Evolutionary conservation across 805 yeast species (phyloP).

Genomic region (Hanseniaspora hatyaiensis): DNA sequence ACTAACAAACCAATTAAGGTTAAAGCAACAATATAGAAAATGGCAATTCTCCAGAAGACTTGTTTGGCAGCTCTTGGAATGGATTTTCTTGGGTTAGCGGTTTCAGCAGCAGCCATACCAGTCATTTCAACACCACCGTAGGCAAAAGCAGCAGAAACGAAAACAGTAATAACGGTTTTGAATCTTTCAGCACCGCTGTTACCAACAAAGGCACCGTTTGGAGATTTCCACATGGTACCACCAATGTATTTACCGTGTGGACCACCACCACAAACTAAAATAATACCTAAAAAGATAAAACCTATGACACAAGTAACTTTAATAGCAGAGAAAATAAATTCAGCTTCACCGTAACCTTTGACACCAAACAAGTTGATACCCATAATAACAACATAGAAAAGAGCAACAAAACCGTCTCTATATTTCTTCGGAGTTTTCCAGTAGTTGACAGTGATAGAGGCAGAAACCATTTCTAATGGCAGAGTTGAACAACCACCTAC

Average conservation of each 20-base stretch:
- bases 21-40: slow-evolving; percentile 37
- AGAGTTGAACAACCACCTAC: slow-evolving; percentile 41
- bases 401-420: slow-evolving; percentile 39
- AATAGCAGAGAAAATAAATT: slow-evolving; percentile 38
- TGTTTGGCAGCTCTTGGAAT: slow-evolving; percentile 45
- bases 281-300: slow-evolving; percentile 43
- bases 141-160: slow-evolving; percentile 45
- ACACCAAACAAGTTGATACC: slow-evolving; percentile 44
- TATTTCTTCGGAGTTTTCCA: slow-evolving; percentile 40
- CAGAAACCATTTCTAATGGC: slow-evolving; percentile 43
- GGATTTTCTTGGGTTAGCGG: slow-evolving; percentile 36
- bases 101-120: slow-evolving; percentile 42
- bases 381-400: slow-evolving; percentile 39
- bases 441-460: slow-evolving; percentile 41
- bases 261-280: slow-evolving; percentile 40
- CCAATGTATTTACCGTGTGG: slow-evolving; percentile 42
- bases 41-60: slow-evolving; percentile 45
- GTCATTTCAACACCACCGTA: slow-evolving; percentile 44
- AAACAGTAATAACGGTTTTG: slow-evolving; percentile 43
- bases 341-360: slow-evolving; percentile 44
- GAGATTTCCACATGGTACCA: slow-evolving; percentile 38
- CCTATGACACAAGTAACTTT: slow-evolving; percentile 41
- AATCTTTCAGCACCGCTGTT: slow-evolving; percentile 30
- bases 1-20: slow-evolving; percentile 38
- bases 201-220: slow-evolving; percentile 46